Conservation (phyloP, 2,329 filamentous ascomycete species). For the Colletotrichum musicola region DNA sequence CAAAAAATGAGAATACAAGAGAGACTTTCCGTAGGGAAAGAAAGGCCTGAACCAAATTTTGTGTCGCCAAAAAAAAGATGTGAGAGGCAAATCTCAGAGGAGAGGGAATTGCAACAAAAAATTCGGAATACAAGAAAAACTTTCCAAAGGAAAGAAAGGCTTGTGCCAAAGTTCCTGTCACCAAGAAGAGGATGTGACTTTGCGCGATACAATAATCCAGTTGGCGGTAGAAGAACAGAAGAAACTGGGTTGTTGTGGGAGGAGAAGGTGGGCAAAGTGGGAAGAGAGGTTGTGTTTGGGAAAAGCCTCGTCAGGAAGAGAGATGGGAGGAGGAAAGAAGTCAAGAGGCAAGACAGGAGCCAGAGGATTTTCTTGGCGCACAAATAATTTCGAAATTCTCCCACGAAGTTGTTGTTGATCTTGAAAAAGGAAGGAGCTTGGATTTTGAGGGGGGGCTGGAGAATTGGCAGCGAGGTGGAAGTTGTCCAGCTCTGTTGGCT, state of each 20-base stretch:
- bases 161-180: background rate
- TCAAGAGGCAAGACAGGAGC: background rate
- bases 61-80: no score
- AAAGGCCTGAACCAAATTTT: no score
- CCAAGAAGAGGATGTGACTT: background rate
- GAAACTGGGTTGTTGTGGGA: background rate
- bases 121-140: background rate
- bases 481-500: background rate
- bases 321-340: background rate
- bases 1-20: background rate
- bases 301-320: background rate
- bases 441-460: conserved; percentile 3
- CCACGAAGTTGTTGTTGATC: background rate
- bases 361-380: background rate
- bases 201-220: background rate
- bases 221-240: background rate
- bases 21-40: no score
- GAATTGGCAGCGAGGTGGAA: background rate
- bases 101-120: background rate
- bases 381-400: background rate
- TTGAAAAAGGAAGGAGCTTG: conserved; percentile 1
- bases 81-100: background rate
- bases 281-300: background rate
- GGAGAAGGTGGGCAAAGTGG: background rate
- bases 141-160: background rate